Evolutionary conservation across 768 basidiomycete species (phyloP).

Genomic region (Phanerochaete sordida): DNA sequence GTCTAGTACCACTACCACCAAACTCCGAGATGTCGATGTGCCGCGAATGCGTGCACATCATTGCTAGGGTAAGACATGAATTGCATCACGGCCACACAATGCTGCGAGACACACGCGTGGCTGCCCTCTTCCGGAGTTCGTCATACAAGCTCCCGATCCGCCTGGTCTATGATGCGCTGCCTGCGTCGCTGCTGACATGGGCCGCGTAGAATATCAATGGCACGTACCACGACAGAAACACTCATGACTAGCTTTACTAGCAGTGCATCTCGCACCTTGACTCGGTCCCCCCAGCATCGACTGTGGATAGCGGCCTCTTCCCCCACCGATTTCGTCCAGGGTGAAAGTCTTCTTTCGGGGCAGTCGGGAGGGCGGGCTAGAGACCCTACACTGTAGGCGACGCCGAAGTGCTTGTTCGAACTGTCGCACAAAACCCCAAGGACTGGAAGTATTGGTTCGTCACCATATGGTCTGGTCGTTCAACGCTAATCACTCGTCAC

Average conservation of each 20-base stretch:
- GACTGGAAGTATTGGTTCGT: conserved; percentile 21
- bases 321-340: conserved; percentile 10
- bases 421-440: conserved; percentile 22
- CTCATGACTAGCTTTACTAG: too few relatives aligned
- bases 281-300: background rate
- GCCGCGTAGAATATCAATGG: background rate
- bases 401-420: conserved; percentile 24
- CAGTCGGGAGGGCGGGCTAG: conserved; percentile 11
- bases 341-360: conserved; percentile 21
- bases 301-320: background rate
- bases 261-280: background rate
- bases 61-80: background rate
- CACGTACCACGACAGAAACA: too few relatives aligned
- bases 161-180: background rate
- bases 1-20: too few relatives aligned
- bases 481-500: conserved; percentile 8
- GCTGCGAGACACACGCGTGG: too few relatives aligned
- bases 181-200: background rate
- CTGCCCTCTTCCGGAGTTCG: too few relatives aligned
- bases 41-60: too few relatives aligned
- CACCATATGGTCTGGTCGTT: background rate
- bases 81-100: background rate
- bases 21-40: too few relatives aligned
- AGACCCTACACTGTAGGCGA: conserved; percentile 15
- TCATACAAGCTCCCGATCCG: too few relatives aligned